Evolutionary conservation across 768 basidiomycete genomes (phyloP).

Genomic region (Coprinopsis strossmayeri): DNA sequence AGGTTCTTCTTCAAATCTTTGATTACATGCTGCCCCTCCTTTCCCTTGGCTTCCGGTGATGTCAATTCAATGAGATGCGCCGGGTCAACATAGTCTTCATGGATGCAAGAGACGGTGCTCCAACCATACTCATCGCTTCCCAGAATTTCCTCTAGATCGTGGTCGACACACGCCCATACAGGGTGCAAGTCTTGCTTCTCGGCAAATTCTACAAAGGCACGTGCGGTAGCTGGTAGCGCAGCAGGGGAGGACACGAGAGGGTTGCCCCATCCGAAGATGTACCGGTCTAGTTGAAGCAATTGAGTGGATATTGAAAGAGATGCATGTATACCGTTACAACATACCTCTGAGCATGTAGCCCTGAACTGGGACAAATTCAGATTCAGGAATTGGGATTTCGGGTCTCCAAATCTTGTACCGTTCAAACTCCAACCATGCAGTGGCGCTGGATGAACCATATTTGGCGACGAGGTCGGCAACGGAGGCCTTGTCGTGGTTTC

Average conservation of each 20-base stretch:
- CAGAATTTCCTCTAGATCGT: conserved; percentile 44
- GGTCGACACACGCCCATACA: conserved; percentile 56
- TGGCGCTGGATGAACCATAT: conserved; percentile 63
- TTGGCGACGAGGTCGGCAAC: conserved; percentile 52
- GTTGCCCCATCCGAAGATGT: conserved; percentile 59
- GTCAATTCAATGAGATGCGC: conserved; percentile 36
- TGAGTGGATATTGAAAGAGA: neutral
- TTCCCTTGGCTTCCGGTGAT: conserved; percentile 26
- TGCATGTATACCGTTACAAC: neutral
- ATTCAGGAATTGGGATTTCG: conserved; percentile 25
- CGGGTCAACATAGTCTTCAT: conserved; percentile 53
- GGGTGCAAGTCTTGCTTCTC: conserved; percentile 40
- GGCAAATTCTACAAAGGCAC: conserved; percentile 39
- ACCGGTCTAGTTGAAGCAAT: conserved; percentile 26
- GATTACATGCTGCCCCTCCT: conserved; percentile 31
- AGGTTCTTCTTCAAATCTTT: conserved; percentile 61
- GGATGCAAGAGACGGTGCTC: conserved; percentile 56
- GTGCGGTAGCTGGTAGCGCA: conserved; percentile 27
- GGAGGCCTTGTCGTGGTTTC: conserved; percentile 19
- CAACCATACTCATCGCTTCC: conserved; percentile 39
- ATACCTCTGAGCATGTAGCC: conserved; percentile 45
- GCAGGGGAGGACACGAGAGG: conserved; percentile 43
- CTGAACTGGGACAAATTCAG: conserved; percentile 42
- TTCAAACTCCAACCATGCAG: conserved; percentile 64
- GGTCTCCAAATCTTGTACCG: conserved; percentile 44